These are phyloP conservation scores for Carex parvula DNA, from an alignment of 176 grass and related monocot genomes.

Conservation along the genomic window DNA sequence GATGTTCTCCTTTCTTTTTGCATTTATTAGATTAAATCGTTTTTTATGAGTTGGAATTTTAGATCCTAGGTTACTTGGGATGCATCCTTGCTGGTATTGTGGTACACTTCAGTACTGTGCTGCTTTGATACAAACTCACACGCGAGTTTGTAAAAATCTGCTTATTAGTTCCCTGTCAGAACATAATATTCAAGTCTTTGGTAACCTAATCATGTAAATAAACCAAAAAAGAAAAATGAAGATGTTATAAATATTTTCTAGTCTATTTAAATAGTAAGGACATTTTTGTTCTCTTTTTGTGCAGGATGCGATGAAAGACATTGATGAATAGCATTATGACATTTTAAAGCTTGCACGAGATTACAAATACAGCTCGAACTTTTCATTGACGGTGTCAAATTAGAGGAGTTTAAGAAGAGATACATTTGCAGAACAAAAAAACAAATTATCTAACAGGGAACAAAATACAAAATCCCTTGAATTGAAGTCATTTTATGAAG, in stretches of 20 bases:
- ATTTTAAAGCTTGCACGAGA: slow-evolving; percentile 1
- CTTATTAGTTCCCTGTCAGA: background rate
- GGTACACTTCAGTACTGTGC: no score
- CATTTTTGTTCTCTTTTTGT: slow-evolving; percentile 5
- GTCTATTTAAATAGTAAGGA: background rate
- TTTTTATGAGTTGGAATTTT: background rate
- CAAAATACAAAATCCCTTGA: slow-evolving; percentile 13
- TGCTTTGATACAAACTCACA: background rate
- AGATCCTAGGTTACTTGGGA: background rate
- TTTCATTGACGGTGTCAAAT: background rate
- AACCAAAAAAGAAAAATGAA: background rate
- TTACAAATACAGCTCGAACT: background rate
- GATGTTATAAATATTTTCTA: background rate
- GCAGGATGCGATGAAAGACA: slow-evolving; percentile 98
- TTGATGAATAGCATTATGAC: slow-evolving; percentile 46
- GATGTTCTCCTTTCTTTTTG: background rate
- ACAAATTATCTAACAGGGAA: background rate
- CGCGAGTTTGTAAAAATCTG: background rate
- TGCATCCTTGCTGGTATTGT: background rate
- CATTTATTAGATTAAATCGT: background rate
- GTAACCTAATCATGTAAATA: background rate
- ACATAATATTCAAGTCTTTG: background rate
- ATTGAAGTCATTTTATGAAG: slow-evolving; percentile 9
- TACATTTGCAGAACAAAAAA: background rate
- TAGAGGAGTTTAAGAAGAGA: background rate